A percentile compares a stretch with the other conserved stretches of the same genome.
phyloP scores from a whole-genome alignment of 2,329 filamentous ascomycete species.

The Didymella exigua region DNA sequence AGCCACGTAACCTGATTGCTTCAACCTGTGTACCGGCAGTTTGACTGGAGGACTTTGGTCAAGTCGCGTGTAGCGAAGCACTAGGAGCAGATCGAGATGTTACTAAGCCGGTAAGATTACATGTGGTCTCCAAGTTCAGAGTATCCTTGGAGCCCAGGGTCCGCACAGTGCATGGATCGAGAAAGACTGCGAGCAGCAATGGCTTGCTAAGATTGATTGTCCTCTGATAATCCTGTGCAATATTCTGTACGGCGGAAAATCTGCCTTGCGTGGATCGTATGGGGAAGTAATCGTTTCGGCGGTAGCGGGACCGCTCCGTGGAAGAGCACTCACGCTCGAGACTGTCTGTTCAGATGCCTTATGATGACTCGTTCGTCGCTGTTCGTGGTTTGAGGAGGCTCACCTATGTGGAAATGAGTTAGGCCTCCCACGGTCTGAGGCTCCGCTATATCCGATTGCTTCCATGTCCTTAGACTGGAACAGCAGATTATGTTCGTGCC shows the following conservation, averaged over 20 bases:
- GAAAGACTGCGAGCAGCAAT: not conserved
- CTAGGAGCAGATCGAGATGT: not conserved
- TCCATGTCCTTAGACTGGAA: not conserved
- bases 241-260: not conserved
- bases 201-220: too few species aligned
- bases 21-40: not conserved
- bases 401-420: constrained; percentile 3
- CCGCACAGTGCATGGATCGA: not conserved
- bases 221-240: not conserved
- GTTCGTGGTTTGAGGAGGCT: not conserved
- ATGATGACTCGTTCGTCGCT: not conserved
- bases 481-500: not conserved
- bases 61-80: not conserved
- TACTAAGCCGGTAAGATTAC: not conserved
- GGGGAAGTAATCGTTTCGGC: not conserved
- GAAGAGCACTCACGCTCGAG: not conserved
- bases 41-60: not conserved
- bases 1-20: not conserved
- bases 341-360: not conserved
- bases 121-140: not conserved
- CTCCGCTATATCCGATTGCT: not conserved
- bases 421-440: constrained; percentile 3
- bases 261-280: constrained; percentile 4
- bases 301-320: not conserved
- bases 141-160: not conserved